Conservation (phyloP, 1,284 basidiomycete genomes). For the Peniophora sp. region DNA sequence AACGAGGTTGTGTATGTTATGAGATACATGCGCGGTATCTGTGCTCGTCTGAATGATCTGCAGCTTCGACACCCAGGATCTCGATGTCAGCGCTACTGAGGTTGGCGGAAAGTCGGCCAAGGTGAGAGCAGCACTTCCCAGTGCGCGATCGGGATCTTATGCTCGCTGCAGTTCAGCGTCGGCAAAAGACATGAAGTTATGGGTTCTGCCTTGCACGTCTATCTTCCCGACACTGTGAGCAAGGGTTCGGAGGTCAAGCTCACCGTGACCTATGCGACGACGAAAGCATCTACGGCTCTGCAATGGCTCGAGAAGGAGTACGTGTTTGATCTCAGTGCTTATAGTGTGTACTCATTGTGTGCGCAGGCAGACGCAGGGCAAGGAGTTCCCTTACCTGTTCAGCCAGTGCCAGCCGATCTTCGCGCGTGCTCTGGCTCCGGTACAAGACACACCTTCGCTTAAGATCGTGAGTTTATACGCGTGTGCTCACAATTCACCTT, state of each 20-base stretch:
- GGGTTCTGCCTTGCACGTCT: slow-evolving; percentile 60
- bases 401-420: slow-evolving; percentile 95
- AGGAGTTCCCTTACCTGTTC: slow-evolving; percentile 84
- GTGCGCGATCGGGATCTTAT: background rate
- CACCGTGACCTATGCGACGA: slow-evolving; percentile 68
- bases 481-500: no score
- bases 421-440: slow-evolving; percentile 71
- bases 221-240: slow-evolving; percentile 33
- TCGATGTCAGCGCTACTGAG: slow-evolving; percentile 56
- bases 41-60: background rate
- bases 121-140: slow-evolving; percentile 27
- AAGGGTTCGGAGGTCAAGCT: slow-evolving; percentile 45
- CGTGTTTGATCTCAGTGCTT: slow-evolving; percentile 14
- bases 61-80: slow-evolving; percentile 75
- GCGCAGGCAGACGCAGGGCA: slow-evolving; percentile 83
- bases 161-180: slow-evolving; percentile 18
- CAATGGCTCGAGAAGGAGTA: slow-evolving; percentile 89
- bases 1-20: slow-evolving; percentile 51
- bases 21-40: background rate
- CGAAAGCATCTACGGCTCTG: slow-evolving; percentile 75
- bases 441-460: slow-evolving; percentile 73
- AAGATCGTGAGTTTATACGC: slow-evolving; percentile 60
- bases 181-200: slow-evolving; percentile 56
- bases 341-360: background rate
- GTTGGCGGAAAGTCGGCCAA: slow-evolving; percentile 44